Conservation (phyloP, 202 grass and related monocot species). For the Elaeis oleifera region DNA sequence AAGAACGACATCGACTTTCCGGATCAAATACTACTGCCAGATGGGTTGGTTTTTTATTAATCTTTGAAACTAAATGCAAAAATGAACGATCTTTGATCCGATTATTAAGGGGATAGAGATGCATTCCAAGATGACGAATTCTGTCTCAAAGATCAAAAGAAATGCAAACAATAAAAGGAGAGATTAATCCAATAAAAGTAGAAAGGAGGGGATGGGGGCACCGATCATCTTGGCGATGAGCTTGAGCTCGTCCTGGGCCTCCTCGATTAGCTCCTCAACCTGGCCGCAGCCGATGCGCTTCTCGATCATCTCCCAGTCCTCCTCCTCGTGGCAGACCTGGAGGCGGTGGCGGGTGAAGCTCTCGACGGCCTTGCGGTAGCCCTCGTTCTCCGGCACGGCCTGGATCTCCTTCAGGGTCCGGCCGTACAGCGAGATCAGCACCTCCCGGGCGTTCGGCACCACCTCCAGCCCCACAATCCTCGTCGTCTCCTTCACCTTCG, state of each 20-base stretch:
- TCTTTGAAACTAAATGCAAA: no score
- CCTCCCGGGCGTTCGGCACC: conserved; percentile 74
- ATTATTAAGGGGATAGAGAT: no score
- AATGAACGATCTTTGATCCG: no score
- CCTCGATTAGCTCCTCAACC: conserved; percentile 97
- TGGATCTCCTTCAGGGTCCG: conserved; percentile 87
- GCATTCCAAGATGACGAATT: no score
- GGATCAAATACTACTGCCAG: no score
- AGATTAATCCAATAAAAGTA: neutral
- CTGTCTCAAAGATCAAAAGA: no score
- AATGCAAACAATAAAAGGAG: no score
- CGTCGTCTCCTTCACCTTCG: conserved; percentile 79
- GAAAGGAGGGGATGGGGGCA: neutral
- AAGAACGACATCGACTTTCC: no score
- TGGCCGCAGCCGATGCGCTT: conserved; percentile 72
- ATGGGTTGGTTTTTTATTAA: no score
- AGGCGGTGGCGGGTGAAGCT: conserved; percentile 81
- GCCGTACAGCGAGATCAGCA: conserved; percentile 72
- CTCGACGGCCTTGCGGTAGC: conserved; percentile 94
- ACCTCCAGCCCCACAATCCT: conserved; percentile 86
- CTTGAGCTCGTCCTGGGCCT: conserved; percentile 90
- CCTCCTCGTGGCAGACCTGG: conserved; percentile 82
- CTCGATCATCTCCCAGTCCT: conserved; percentile 87
- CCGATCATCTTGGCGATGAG: conserved; percentile 85
- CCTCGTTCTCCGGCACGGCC: conserved; percentile 64